Evolutionary conservation across 2,329 filamentous ascomycete genomes (phyloP), one percentile per base, ranked within the genome.

Genomic region (Fusarium sp.): DNA sequence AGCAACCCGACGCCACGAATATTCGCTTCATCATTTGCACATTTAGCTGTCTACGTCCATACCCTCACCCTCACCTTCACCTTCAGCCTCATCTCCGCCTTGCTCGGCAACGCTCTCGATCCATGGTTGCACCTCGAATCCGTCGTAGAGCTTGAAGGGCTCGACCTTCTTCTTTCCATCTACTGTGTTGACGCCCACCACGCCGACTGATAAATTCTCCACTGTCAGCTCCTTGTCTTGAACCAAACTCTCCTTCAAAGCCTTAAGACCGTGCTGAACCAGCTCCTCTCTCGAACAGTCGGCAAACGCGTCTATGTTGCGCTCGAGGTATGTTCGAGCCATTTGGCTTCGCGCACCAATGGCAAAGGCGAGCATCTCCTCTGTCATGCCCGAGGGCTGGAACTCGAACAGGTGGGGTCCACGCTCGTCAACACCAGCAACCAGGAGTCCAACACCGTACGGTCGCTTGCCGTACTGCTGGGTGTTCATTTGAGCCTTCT

Each of bases 351-450:
- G 87, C 47, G 96, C 96, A 53, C 96, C 96, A 78, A 99, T 99
- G 61, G 94, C 95, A 78, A 95, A 97, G 23, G 96, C 96, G 49
- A 92, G 80, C 93, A 98, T 98, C 87, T 99, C 96, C 78, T 97
- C 92, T 74, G 94, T 97, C 86, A 98, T 91, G 47, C 96, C 96
- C 55, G 89, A 93, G 13, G 96, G 96, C 83, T 97, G 95, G 86
- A 99, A 99, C 82, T 99, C 96, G 82, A 97, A 99, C 67, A 99
- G 88, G 82, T 99, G 96, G 39, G 96, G 94, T 27, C 96, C 96
- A 48, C 91, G 90, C 76, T 97, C 93, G 79, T 99, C 96, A 54
- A 98, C 93, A 68, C 96, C 96, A 2, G 94, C 94, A 52, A 98
- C 92, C 62, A 99, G 85, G 67, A 98, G 84, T 14, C 96, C 95